Base-by-base conservation (phyloP, 176 grass and related monocot genomes). In the Elymus sibiricus region DNA sequence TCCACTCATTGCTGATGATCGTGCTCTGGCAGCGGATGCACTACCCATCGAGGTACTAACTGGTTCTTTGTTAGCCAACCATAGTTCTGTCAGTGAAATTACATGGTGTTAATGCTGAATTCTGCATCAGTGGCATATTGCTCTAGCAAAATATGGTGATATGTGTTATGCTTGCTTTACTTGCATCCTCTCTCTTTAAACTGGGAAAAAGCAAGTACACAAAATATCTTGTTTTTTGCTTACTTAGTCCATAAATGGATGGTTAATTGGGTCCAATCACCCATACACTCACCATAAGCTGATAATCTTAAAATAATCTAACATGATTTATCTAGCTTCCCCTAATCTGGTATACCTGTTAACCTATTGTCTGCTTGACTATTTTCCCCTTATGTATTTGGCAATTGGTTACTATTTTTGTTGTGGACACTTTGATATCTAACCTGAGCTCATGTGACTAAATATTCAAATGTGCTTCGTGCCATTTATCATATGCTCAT, bases 1-100 rank as follows among this genome's bases (percentile, higher is more conserved):
- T 70, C 96, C 96, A 38, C 77, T 98, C 34, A 94, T 95, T 87
- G 88, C 82, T 35, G 96, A 98, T 92, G 93, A 98, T 83, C 92
- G 93, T 74, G 88, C 88, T 78, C 95, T 95, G 81, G 93, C 96
- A 55, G 96, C 96, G 79, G 96, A 98, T 88, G 87, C 88, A 26
- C 78, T 98, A 42, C 93, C 96, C 21, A 44, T 90, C 80, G 96
- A 98, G 88, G 93, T 95, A 84, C 64, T 89, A 21, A 22, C 21
- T 74, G 60, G 22, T 80, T 84, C 49, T 82, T 58, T 82, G 11
- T 87, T 56, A 66, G 46, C 65, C 24, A 85, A 80, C 38, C 35
- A 74, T 80, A 42, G 70, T 76, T 29, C 29, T 15, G 25, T 29
- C 8, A 58, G 34, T 83, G 28, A 76, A 80, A 46, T 49, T 60